Evolutionary conservation across 75 land plant genomes (phyloP).

Genomic region (Cryptomeria japonica): DNA sequence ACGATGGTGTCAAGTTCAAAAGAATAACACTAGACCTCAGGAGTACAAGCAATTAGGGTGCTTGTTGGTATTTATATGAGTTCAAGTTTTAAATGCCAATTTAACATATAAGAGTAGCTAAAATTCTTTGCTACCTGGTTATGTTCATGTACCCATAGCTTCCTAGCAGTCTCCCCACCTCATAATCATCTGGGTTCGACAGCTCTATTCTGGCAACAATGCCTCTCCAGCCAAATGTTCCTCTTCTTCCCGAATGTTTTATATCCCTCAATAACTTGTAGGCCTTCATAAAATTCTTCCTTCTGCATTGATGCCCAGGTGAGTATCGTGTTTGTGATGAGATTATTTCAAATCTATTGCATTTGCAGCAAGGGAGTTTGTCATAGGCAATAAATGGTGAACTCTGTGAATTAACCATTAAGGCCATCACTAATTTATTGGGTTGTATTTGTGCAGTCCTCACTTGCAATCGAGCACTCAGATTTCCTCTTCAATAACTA

Average conservation of each 20-base stretch:
- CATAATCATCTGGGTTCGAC: slow-evolving; percentile 57
- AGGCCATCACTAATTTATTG: background rate
- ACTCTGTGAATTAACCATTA: slow-evolving; percentile 3
- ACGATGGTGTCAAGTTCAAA: too few species aligned
- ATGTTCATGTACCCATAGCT: slow-evolving; percentile 93
- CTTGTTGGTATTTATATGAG: background rate
- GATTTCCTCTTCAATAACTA: background rate
- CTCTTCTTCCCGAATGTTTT: background rate
- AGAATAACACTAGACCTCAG: too few species aligned
- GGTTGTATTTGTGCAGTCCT: background rate
- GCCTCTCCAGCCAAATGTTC: background rate
- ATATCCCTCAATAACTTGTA: background rate
- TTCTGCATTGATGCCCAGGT: background rate
- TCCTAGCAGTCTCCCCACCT: slow-evolving; percentile 76
- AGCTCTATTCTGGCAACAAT: slow-evolving; percentile 7
- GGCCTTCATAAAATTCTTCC: background rate
- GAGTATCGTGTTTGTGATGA: background rate
- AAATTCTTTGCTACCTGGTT: slow-evolving; percentile 58
- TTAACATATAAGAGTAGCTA: background rate
- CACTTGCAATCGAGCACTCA: background rate
- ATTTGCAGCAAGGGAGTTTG: background rate
- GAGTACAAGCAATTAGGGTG: background rate
- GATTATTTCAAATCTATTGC: background rate
- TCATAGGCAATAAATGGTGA: background rate
- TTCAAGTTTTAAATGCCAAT: background rate